These are phyloP conservation scores for Candida broadrunensis DNA, from an alignment of 805 yeast genomes.

Conservation along the genomic window DNA sequence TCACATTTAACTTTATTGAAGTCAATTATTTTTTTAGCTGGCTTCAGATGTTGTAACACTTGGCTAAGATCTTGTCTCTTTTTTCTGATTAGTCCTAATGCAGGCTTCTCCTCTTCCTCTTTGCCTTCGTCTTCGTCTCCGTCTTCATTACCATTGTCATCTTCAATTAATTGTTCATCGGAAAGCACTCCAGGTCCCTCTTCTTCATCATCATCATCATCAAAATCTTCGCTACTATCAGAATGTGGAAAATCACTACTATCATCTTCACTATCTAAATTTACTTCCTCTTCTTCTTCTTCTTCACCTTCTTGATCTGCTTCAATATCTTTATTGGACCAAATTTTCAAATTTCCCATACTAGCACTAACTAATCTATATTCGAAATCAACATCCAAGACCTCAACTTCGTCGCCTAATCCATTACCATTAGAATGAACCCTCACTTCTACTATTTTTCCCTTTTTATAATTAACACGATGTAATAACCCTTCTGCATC, in stretches of 20 bases:
- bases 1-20: conserved; percentile 14
- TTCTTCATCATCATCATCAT: conserved; percentile 8
- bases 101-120: neutral
- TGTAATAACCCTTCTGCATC: conserved; percentile 72
- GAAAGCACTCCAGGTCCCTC: conserved; percentile 2
- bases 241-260: conserved; percentile 20
- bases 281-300: conserved; percentile 20
- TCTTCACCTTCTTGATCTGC: conserved; percentile 12
- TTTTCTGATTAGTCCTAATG: conserved; percentile 1
- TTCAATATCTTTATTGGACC: conserved; percentile 47
- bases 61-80: conserved; percentile 5
- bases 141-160: conserved; percentile 11
- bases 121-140: conserved; percentile 8
- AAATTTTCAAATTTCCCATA: conserved; percentile 75
- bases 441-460: conserved; percentile 63
- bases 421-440: conserved; percentile 52
- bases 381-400: conserved; percentile 74
- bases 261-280: conserved; percentile 10
- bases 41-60: conserved; percentile 6
- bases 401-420: conserved; percentile 66
- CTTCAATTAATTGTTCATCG: conserved; percentile 11
- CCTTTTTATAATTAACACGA: conserved; percentile 61
- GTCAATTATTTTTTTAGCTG: conserved; percentile 16
- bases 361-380: conserved; percentile 82
- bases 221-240: conserved; percentile 8